Evolutionary conservation across 2,329 filamentous ascomycete genomes (phyloP).

Genomic region (Tolypocladium sp.): DNA sequence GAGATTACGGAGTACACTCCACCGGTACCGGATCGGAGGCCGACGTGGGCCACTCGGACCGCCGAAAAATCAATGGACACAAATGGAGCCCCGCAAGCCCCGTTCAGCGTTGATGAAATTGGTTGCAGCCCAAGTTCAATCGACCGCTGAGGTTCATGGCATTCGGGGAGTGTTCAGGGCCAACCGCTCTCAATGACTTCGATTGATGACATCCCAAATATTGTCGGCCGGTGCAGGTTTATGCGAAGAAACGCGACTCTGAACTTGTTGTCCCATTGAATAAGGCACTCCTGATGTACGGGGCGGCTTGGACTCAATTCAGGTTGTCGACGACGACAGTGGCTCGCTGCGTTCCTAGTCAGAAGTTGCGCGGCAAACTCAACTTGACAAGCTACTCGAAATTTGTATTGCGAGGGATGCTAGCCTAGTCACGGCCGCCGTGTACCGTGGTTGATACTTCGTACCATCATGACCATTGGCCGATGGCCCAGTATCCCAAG

Average conservation of each 20-base stretch:
- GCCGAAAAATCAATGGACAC: not conserved
- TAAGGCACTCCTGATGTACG: not conserved
- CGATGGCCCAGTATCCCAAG: not conserved
- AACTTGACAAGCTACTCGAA: not conserved
- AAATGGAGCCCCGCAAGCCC: no score
- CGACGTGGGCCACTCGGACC: not conserved
- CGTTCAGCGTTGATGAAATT: not conserved
- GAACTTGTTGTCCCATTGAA: not conserved
- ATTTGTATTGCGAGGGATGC: not conserved
- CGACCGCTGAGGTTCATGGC: not conserved
- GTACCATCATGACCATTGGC: not conserved
- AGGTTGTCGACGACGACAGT: not conserved
- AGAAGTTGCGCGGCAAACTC: not conserved
- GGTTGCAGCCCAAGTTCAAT: not conserved
- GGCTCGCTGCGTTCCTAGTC: not conserved
- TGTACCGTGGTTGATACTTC: no score
- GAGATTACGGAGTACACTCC: no score
- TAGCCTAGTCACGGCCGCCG: not conserved
- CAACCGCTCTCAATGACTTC: not conserved
- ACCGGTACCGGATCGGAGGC: not conserved
- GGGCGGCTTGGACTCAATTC: not conserved
- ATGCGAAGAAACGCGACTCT: no score
- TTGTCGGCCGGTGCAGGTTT: no score
- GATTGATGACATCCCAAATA: not conserved
- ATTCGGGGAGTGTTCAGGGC: not conserved